Conservation (phyloP, 2,329 filamentous ascomycete species). For the Alternaria solani region DNA sequence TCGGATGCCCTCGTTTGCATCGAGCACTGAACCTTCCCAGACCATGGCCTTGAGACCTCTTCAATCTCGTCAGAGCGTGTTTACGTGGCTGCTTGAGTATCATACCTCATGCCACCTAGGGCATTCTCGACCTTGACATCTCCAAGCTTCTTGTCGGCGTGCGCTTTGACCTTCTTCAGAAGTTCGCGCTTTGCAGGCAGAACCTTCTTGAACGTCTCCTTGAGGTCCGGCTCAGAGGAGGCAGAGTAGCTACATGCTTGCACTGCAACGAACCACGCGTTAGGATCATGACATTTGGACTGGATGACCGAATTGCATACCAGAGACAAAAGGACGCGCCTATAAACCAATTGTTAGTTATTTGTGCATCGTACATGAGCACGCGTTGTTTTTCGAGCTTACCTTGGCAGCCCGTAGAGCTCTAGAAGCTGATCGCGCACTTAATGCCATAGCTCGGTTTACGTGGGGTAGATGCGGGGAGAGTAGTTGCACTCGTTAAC, state of each 20-base stretch:
- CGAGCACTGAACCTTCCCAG: constrained; percentile 97
- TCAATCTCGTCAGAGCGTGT: constrained; percentile 19
- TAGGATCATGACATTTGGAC: constrained; percentile 14
- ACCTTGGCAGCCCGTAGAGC: constrained; percentile 72
- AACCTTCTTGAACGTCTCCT: constrained; percentile 79
- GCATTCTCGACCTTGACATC: constrained; percentile 95
- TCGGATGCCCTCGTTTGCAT: constrained; percentile 95
- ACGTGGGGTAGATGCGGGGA: constrained; percentile 43
- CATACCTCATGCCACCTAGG: constrained; percentile 88
- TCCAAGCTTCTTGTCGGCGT: constrained; percentile 82
- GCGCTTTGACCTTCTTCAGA: constrained; percentile 89
- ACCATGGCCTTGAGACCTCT: constrained; percentile 95
- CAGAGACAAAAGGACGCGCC: constrained; percentile 44
- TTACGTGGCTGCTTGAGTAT: not conserved
- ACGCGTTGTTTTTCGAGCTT: constrained; percentile 38
- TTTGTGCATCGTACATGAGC: not conserved
- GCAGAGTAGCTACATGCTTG: constrained; percentile 71
- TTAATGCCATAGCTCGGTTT: constrained; percentile 67
- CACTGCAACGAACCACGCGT: constrained; percentile 36
- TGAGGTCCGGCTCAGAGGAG: constrained; percentile 84
- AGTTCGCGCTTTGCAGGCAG: constrained; percentile 95
- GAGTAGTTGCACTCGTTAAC: constrained; percentile 21
- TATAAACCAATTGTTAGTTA: constrained; percentile 31
- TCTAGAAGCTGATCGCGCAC: constrained; percentile 67
- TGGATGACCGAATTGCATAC: constrained; percentile 43